Percentiles rank a stretch among this genome's conserved stretches.
phyloP scores from a whole-genome alignment of 768 basidiomycete species.

The Cystofilobasidium capitatum region DNA sequence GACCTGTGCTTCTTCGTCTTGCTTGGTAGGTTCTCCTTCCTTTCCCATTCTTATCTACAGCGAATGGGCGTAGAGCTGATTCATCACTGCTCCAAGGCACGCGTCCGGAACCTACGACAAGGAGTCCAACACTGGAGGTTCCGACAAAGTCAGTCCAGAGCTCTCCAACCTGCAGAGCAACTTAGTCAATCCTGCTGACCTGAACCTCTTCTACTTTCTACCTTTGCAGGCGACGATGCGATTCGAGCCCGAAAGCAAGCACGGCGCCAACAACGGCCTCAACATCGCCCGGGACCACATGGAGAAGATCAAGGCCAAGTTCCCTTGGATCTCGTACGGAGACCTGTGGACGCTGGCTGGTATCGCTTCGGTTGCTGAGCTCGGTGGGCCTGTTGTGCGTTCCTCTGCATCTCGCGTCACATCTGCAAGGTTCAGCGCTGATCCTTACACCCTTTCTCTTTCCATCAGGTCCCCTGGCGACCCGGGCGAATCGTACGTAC shows the following conservation, averaged over 20 bases:
- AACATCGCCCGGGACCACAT: constrained; percentile 68
- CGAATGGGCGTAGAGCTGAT: neutral
- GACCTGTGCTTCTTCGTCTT: constrained; percentile 52
- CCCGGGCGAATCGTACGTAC: constrained; percentile 60
- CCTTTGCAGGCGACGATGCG: constrained; percentile 97
- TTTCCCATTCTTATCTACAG: neutral
- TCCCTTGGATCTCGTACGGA: constrained; percentile 89
- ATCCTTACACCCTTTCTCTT: neutral
- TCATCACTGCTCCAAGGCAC: constrained; percentile 48
- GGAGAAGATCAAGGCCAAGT: constrained; percentile 77
- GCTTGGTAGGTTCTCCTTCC: constrained; percentile 45
- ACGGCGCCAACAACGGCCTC: constrained; percentile 69
- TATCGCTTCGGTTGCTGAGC: constrained; percentile 80
- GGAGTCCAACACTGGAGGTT: constrained; percentile 46
- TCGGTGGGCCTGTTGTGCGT: constrained; percentile 58
- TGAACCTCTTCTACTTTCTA: too few relatives aligned
- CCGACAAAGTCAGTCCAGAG: too few relatives aligned
- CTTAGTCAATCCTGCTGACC: too few relatives aligned
- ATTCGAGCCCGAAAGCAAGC: constrained; percentile 53
- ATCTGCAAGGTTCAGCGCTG: neutral
- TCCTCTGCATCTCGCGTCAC: neutral
- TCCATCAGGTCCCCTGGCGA: constrained; percentile 83
- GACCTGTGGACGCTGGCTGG: constrained; percentile 95
- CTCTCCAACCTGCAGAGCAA: too few relatives aligned
- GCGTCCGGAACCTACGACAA: constrained; percentile 87